phyloP scores from a whole-genome alignment of 2,329 filamentous ascomycete species.

The Didymella arachidicola region DNA sequence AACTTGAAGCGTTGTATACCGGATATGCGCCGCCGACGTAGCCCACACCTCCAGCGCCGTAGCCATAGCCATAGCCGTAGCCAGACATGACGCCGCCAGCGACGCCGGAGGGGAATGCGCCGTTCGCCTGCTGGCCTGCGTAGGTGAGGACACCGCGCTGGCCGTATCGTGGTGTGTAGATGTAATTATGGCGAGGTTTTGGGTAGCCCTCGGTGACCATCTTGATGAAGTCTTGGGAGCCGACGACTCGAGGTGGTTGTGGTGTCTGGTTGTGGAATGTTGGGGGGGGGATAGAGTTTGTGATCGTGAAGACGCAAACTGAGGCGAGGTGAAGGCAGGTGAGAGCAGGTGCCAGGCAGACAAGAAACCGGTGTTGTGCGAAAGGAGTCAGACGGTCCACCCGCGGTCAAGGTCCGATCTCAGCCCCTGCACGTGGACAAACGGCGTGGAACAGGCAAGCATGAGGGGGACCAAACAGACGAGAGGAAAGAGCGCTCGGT shows the following conservation, averaged over 20 bases:
- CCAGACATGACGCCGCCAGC: slow-evolving; percentile 24
- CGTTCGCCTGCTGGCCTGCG: slow-evolving; percentile 39
- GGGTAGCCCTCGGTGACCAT: slow-evolving; percentile 33
- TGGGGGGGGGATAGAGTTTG: slow-evolving; percentile 1
- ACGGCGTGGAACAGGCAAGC: slow-evolving; percentile 26
- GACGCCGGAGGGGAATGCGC: slow-evolving; percentile 35
- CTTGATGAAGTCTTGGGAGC: slow-evolving; percentile 1
- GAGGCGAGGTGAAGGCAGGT: slow-evolving; percentile 25
- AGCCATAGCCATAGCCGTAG: slow-evolving; percentile 26
- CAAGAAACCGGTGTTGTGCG: slow-evolving; percentile 5
- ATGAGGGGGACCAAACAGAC: slow-evolving; percentile 19
- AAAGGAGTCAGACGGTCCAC: slow-evolving; percentile 5
- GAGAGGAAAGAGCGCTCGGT: slow-evolving; percentile 19
- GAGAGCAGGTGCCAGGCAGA: slow-evolving; percentile 12
- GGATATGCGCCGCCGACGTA: slow-evolving; percentile 21
- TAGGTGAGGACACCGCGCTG: slow-evolving; percentile 41
- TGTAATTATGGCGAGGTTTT: slow-evolving; percentile 45
- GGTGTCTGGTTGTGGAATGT: slow-evolving; percentile 1
- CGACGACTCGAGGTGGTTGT: not conserved
- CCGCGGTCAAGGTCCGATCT: not conserved
- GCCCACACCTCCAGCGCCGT: slow-evolving; percentile 23
- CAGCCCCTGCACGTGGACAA: slow-evolving; percentile 21
- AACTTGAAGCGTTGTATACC: slow-evolving; percentile 36
- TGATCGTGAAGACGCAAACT: slow-evolving; percentile 9
- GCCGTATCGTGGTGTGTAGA: slow-evolving; percentile 41